phyloP scores from a whole-genome alignment of 2,329 filamentous ascomycete species.

The Fusarium sp. region DNA sequence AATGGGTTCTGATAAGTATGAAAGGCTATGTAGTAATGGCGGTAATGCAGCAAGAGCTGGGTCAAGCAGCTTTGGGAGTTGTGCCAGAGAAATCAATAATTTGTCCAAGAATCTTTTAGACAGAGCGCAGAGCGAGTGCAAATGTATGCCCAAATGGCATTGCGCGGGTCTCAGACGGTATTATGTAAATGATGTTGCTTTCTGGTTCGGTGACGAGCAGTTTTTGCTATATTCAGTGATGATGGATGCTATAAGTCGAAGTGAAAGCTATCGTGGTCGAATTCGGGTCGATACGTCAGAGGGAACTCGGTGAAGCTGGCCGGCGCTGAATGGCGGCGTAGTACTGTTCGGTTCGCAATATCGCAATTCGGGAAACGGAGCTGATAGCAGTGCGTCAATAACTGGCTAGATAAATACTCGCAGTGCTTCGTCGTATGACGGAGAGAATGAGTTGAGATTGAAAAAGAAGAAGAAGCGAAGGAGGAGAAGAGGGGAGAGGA shows the following conservation, averaged over 20 bases:
- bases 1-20: not conserved
- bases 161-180: constrained; percentile 19
- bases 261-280: constrained; percentile 25
- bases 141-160: constrained; percentile 34
- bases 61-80: constrained; percentile 6
- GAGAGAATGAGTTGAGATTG: constrained; percentile 30
- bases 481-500: constrained; percentile 38
- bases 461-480: constrained; percentile 4
- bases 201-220: constrained; percentile 14
- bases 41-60: constrained; percentile 6
- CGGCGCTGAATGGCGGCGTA: constrained; percentile 19
- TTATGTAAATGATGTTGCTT: constrained; percentile 6
- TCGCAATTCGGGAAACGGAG: constrained; percentile 9
- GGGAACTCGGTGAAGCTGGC: constrained; percentile 36
- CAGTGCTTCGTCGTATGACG: constrained; percentile 22
- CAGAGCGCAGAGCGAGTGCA: constrained; percentile 18
- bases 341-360: constrained; percentile 13
- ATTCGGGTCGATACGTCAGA: constrained; percentile 35
- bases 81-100: constrained; percentile 22
- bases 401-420: constrained; percentile 2
- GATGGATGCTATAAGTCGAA: constrained; percentile 1
- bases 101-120: constrained; percentile 21
- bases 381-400: not conserved
- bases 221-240: not conserved
- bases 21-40: not conserved